These are phyloP conservation scores for Mortierella claussenii DNA, from an alignment of 192 early-diverging fungal species.

Conservation along the genomic window DNA sequence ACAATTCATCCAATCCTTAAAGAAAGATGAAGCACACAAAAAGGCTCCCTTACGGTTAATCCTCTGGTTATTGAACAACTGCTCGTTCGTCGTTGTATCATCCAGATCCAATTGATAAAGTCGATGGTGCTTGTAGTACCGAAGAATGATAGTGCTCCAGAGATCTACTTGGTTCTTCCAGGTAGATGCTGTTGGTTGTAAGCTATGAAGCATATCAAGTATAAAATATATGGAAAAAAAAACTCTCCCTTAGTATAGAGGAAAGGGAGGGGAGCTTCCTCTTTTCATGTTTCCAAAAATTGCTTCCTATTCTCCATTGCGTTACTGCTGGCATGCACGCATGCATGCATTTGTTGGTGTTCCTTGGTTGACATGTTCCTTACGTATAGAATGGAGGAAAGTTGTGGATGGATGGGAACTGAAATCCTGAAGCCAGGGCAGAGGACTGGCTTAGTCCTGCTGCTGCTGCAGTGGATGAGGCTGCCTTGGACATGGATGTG, in stretches of 20 bases:
- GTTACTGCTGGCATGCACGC: neutral
- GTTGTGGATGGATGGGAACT: constrained; percentile 85
- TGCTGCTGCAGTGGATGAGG: constrained; percentile 30
- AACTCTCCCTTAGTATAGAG: too few species aligned
- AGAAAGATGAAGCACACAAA: too few species aligned
- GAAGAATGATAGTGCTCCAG: constrained; percentile 83
- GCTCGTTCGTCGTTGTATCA: constrained; percentile 60
- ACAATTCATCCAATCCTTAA: too few species aligned
- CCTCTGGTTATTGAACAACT: constrained; percentile 75
- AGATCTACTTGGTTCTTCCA: constrained; percentile 80
- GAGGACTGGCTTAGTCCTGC: constrained; percentile 34
- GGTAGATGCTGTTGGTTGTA: constrained; percentile 56
- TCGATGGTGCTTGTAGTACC: constrained; percentile 72
- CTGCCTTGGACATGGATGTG: too few species aligned
- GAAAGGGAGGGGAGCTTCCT: too few species aligned
- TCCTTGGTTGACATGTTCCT: constrained; percentile 22
- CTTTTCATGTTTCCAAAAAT: neutral
- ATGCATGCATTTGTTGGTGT: neutral
- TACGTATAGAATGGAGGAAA: constrained; percentile 96
- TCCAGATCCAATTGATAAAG: constrained; percentile 73
- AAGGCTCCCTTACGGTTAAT: constrained; percentile 70
- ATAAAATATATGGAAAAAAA: too few species aligned
- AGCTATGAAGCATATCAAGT: constrained; percentile 7
- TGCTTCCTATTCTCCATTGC: neutral
- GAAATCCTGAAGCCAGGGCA: constrained; percentile 57